Evolutionary conservation across 2,329 filamentous ascomycete genomes (phyloP).

Genomic region (Myotisia sp.): DNA sequence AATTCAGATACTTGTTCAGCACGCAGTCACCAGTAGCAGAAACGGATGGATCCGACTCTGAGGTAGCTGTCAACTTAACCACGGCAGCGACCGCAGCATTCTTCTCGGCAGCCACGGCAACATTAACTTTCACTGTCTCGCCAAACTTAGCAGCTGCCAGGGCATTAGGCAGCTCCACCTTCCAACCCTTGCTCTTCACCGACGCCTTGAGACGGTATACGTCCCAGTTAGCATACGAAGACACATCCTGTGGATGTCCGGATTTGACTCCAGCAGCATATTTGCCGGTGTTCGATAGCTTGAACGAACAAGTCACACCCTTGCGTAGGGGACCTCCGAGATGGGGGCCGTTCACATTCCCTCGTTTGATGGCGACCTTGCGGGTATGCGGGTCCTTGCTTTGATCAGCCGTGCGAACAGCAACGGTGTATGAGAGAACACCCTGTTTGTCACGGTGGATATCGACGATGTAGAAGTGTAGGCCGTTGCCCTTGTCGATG

Average conservation of each 20-base stretch:
- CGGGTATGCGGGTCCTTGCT: conserved; percentile 9
- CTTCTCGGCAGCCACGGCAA: conserved; percentile 10
- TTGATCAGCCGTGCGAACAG: conserved; percentile 8
- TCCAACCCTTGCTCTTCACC: conserved; percentile 11
- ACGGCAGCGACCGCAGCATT: conserved; percentile 1
- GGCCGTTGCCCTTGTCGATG: conserved; percentile 11
- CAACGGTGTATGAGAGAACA: conserved; percentile 11
- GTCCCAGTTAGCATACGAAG: conserved; percentile 10
- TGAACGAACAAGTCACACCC: conserved; percentile 12
- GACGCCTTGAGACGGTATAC: conserved; percentile 13
- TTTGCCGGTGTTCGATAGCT: conserved; percentile 10
- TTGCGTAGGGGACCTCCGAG: conserved; percentile 7
- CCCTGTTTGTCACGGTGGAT: conserved; percentile 10
- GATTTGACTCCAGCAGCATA: conserved; percentile 5
- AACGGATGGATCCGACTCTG: conserved; percentile 10
- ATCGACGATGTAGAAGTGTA: conserved; percentile 13
- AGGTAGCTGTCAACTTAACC: conserved; percentile 10
- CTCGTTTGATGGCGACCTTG: conserved; percentile 4
- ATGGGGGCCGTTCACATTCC: background rate
- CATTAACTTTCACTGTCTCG: conserved; percentile 9
- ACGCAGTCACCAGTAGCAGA: conserved; percentile 7
- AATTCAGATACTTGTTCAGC: conserved; percentile 8
- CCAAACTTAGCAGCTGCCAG: conserved; percentile 9
- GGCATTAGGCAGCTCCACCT: conserved; percentile 12
- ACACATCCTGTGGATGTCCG: conserved; percentile 10